Evolutionary conservation across 495 filamentous ascomycete species (phyloP).

Genomic region (Aspergillus sclerotioniger): DNA sequence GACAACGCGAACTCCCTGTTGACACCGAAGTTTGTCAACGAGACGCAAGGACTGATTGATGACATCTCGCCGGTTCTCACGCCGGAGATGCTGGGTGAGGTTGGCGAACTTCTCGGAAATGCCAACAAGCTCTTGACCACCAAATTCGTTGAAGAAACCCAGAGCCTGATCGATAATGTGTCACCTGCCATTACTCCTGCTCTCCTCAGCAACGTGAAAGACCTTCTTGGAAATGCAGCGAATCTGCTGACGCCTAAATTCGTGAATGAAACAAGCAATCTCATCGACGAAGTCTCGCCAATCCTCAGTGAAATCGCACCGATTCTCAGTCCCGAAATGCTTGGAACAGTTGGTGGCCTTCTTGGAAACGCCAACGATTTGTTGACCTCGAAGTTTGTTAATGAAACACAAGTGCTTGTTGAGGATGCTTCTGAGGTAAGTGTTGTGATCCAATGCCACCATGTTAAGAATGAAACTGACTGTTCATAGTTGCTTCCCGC

Average conservation of each 20-base stretch:
- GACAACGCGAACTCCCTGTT: constrained; percentile 41
- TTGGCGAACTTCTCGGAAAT: constrained; percentile 37
- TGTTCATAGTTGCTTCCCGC: constrained; percentile 28
- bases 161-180: constrained; percentile 36
- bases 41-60: constrained; percentile 41
- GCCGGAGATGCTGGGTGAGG: constrained; percentile 28
- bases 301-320: constrained; percentile 35
- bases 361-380: constrained; percentile 40
- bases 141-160: constrained; percentile 37
- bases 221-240: constrained; percentile 37
- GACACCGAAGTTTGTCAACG: constrained; percentile 39
- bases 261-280: constrained; percentile 40
- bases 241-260: constrained; percentile 39
- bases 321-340: constrained; percentile 42
- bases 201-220: constrained; percentile 25
- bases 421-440: constrained; percentile 52
- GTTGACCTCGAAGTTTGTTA: constrained; percentile 40
- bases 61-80: constrained; percentile 40
- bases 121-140: constrained; percentile 39
- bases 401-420: constrained; percentile 46
- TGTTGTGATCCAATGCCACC: not conserved
- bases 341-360: constrained; percentile 41
- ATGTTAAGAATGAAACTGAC: constrained; percentile 14
- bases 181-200: constrained; percentile 36
- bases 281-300: constrained; percentile 32